Percentiles rank a stretch among this genome's conserved stretches.
phyloP scores from a whole-genome alignment of 78 protist species.

The Chrysochromulina tobinii region DNA sequence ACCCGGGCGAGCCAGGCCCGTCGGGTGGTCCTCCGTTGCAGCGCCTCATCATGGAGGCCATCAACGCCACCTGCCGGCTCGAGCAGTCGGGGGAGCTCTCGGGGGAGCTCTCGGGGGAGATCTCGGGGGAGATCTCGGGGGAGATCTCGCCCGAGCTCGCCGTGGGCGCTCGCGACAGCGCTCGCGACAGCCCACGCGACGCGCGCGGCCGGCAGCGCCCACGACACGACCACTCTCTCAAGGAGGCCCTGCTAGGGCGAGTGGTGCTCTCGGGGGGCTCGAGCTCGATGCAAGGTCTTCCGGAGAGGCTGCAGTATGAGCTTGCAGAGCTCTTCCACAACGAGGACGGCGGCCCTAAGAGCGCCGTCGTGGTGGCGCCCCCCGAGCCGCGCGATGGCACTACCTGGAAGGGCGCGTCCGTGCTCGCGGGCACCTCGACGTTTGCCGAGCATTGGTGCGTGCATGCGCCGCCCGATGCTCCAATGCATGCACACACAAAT shows the following conservation, averaged over 20 bases:
- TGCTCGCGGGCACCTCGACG: background rate
- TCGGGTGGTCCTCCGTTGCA: background rate
- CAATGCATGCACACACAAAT: too few species aligned
- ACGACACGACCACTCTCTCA: background rate
- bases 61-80: background rate
- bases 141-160: too few species aligned
- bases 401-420: background rate
- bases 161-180: background rate
- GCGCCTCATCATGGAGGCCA: background rate
- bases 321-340: background rate
- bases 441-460: slow-evolving; percentile 5
- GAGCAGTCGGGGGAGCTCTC: too few species aligned
- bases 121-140: too few species aligned
- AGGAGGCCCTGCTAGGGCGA: background rate
- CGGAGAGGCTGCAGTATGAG: background rate
- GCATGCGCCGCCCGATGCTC: background rate
- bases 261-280: slow-evolving; percentile 20
- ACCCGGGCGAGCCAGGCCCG: too few species aligned
- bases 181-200: background rate
- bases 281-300: background rate
- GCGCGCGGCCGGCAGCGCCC: background rate
- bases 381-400: background rate
- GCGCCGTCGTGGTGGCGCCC: background rate
- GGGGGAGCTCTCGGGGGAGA: too few species aligned
- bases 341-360: background rate